Evolutionary conservation across 495 filamentous ascomycete genomes (phyloP).

Genomic region (Daldinia caldariorum): DNA sequence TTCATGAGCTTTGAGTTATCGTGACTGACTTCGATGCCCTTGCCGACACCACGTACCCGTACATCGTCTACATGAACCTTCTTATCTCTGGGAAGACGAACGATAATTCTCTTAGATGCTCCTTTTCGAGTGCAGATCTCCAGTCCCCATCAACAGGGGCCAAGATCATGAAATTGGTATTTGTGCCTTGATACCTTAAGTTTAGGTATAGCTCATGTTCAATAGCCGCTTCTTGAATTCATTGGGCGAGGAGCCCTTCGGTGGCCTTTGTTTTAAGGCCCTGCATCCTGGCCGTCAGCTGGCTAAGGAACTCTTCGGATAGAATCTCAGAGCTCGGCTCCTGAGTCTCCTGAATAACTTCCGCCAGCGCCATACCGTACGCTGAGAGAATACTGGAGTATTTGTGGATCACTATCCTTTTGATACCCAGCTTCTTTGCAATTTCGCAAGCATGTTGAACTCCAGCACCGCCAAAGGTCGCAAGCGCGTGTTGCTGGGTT

Average conservation of each 20-base stretch:
- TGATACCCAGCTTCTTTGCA: conserved; percentile 86
- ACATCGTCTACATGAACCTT: conserved; percentile 82
- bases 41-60: conserved; percentile 85
- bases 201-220: conserved; percentile 89
- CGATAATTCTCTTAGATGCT: conserved; percentile 77
- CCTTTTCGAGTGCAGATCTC: conserved; percentile 74
- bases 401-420: conserved; percentile 85
- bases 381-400: conserved; percentile 96
- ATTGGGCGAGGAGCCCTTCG: conserved; percentile 70
- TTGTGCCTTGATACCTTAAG: conserved; percentile 87
- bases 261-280: conserved; percentile 73
- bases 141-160: conserved; percentile 68
- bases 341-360: conserved; percentile 92
- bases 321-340: conserved; percentile 82
- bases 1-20: conserved; percentile 58
- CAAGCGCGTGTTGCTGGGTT: conserved; percentile 86
- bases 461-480: conserved; percentile 93
- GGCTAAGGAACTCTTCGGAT: conserved; percentile 68
- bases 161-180: conserved; percentile 88
- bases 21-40: conserved; percentile 64
- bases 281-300: conserved; percentile 64
- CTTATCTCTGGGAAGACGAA: conserved; percentile 52
- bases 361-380: conserved; percentile 95
- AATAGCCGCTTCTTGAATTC: conserved; percentile 67
- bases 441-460: conserved; percentile 98